Base-by-base conservation (phyloP, 257 asterid genomes). In the Euphrasia confusa region DNA sequence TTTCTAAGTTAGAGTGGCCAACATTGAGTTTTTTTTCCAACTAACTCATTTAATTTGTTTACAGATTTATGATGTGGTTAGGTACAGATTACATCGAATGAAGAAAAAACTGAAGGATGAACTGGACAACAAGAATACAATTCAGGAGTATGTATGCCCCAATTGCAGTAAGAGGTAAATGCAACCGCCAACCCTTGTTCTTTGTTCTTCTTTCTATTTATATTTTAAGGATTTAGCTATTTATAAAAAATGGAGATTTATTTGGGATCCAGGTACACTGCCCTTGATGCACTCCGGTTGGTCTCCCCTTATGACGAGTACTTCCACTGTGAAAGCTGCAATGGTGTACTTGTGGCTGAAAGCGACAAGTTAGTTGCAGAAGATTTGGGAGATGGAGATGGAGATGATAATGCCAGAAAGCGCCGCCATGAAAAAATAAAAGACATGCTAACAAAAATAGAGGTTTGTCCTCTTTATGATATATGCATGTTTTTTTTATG, bases 331-430 rank as follows among this genome's bases (percentile, higher is more conserved):
- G 99, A 92, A 75, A 77, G 83, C 73, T 89, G 97, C 75, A 79
- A 81, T 54, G 95, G 82, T 32, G 80, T 84, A 45, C 83, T 92
- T 54, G 94, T 83, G 64, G 93, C 94, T 47, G 97, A 86, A 73
- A 85, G 81, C 61, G 99, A 87, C 72, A 89, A 79, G 69, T 63
- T 86, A 52, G 80, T 82, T 65, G 72, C 77, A 61, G 88, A 85
- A 78, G 96, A 87, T 15, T 21, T 72, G 64, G 89, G 84, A 75
- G 95, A 91, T 70, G 90, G 84, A 75, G 95, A 91, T 70, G 90
- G 95, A 67, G 98, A 86, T 80, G 98, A 91, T 65, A 92, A 92
- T 75, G 95, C 92, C n/a, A 84, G 93, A 74, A 86, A 82, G 70
- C 84, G 84, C 35, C 87, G 81, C 42, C 90, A 86, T 18, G 98